A percentile compares a stretch with the other conserved stretches of the same genome.
Conservation (phyloP, 2,329 filamentous ascomycete genomes). For the Penicillium sp. region DNA sequence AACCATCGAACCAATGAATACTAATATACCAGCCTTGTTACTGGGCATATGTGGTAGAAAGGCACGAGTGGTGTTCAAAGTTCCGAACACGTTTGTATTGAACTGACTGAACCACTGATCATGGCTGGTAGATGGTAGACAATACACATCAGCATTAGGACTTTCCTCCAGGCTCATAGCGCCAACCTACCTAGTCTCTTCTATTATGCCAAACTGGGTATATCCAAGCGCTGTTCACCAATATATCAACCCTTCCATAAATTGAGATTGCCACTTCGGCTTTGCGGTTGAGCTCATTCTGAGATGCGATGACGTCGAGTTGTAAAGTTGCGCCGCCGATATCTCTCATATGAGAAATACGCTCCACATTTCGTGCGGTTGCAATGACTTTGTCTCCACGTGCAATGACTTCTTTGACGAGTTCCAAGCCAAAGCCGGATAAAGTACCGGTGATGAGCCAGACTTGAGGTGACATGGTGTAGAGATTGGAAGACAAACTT, state of each 20-base stretch:
- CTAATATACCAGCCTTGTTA: constrained; percentile 17
- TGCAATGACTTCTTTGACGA: constrained; percentile 34
- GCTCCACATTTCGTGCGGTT: constrained; percentile 39
- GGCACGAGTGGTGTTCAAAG: constrained; percentile 18
- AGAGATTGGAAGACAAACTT: neutral
- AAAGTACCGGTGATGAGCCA: constrained; percentile 48
- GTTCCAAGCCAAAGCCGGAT: constrained; percentile 41
- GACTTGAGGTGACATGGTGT: constrained; percentile 27
- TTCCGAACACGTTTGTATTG: constrained; percentile 24
- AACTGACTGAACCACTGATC: constrained; percentile 22
- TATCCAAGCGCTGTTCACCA: constrained; percentile 24
- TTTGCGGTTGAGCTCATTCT: constrained; percentile 16
- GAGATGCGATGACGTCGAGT: constrained; percentile 19
- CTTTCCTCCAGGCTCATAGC: neutral
- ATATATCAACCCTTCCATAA: constrained; percentile 22
- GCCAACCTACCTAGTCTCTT: constrained; percentile 17
- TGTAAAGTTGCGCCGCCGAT: constrained; percentile 17
- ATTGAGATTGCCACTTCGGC: constrained; percentile 16
- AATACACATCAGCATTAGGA: neutral
- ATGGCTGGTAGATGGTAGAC: constrained; percentile 8
- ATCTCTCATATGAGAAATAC: constrained; percentile 28
- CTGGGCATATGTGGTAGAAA: constrained; percentile 20
- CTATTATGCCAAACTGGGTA: constrained; percentile 18
- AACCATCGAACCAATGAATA: constrained; percentile 22
- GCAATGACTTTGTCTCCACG: constrained; percentile 46